Evolutionary conservation across 345 rosid genomes (phyloP).

Genomic region (Excoecaria agallocha): DNA sequence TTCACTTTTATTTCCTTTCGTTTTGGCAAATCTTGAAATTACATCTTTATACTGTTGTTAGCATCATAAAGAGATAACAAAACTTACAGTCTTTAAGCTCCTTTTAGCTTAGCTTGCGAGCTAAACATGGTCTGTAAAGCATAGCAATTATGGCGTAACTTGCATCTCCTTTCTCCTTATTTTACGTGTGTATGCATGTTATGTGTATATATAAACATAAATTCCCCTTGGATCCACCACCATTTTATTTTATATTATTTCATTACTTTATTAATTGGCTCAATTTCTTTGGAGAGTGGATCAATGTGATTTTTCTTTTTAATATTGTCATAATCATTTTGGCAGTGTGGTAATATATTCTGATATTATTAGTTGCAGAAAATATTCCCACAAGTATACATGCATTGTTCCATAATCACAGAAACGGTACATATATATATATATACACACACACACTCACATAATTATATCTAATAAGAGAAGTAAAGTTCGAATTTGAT

Average conservation of each 20-base stretch:
- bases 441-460: too few relatives aligned
- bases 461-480: too few relatives aligned
- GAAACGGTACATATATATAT: too few relatives aligned
- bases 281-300: not conserved
- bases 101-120: not conserved
- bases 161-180: not conserved
- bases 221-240: constrained; percentile 22
- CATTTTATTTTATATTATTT: not conserved
- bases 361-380: not conserved
- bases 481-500: too few relatives aligned
- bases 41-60: constrained; percentile 7
- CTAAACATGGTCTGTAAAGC: too few relatives aligned
- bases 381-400: not conserved
- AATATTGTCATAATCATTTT: not conserved
- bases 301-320: not conserved
- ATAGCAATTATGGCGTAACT: constrained; percentile 5
- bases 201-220: not conserved
- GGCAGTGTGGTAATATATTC: not conserved
- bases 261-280: constrained; percentile 4
- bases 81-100: constrained; percentile 2
- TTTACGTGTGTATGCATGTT: too few relatives aligned
- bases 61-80: constrained; percentile 8
- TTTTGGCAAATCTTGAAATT: constrained; percentile 12
- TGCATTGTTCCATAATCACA: too few relatives aligned
- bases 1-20: not conserved